Conservation (phyloP, 179 eudicot genomes). For the Beta corolliflora region DNA sequence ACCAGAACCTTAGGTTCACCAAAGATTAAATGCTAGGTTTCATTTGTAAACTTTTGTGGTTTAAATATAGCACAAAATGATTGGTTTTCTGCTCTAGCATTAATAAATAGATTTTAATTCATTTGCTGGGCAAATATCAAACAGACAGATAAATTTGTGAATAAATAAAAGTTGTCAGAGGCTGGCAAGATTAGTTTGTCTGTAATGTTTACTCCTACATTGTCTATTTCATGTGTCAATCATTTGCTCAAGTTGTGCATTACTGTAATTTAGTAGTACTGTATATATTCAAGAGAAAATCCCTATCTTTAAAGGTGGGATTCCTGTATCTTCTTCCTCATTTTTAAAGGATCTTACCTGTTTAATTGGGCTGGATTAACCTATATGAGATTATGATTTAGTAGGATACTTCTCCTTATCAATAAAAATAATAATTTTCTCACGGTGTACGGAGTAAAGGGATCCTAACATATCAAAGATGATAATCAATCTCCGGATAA, state of each 20-base stretch:
- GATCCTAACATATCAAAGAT: too few relatives aligned
- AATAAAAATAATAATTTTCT: too few relatives aligned
- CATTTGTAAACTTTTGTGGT: too few relatives aligned
- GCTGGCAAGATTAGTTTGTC: slow-evolving; percentile 20
- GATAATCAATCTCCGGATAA: too few relatives aligned
- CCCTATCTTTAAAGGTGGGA: neutral
- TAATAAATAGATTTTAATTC: neutral
- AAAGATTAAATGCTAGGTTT: neutral
- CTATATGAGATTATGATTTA: too few relatives aligned
- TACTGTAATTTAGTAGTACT: neutral
- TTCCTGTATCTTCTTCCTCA: too few relatives aligned
- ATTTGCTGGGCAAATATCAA: neutral
- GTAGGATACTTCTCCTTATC: too few relatives aligned
- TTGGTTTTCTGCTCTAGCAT: neutral
- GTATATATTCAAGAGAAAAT: neutral
- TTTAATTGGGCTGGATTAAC: too few relatives aligned
- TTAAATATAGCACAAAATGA: neutral
- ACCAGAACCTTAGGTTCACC: neutral
- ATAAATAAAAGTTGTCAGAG: slow-evolving; percentile 6
- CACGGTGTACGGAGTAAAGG: too few relatives aligned
- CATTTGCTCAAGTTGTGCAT: slow-evolving; percentile 14
- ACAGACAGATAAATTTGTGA: neutral
- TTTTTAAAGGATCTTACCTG: too few relatives aligned
- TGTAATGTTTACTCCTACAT: neutral
- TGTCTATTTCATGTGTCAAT: neutral